These are phyloP conservation scores for Tetrahymena borealis DNA, from an alignment of 73 alveolate species.

Conservation along the genomic window DNA sequence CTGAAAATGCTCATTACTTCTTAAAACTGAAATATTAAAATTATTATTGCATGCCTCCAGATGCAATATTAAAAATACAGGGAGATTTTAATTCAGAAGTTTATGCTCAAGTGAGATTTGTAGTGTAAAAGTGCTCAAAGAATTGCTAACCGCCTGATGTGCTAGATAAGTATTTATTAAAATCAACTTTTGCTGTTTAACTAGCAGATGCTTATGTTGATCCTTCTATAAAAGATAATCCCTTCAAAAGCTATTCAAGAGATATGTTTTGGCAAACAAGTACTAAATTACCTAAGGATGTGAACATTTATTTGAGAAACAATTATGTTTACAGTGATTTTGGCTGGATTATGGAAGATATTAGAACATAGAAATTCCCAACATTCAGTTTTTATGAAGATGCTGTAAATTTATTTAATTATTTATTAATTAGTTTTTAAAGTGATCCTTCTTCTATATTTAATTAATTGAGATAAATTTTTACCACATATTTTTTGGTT, in stretches of 20 bases:
- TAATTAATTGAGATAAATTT: too few species aligned
- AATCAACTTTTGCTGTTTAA: not conserved
- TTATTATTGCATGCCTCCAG: not conserved
- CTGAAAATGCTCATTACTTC: not conserved
- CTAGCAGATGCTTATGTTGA: not conserved
- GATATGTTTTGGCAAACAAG: not conserved
- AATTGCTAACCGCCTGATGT: not conserved
- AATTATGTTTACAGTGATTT: not conserved
- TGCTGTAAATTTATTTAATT: too few species aligned
- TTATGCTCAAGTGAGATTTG: not conserved
- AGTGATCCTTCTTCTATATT: too few species aligned
- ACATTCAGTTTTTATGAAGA: not conserved
- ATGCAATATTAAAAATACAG: not conserved
- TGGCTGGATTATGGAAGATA: not conserved
- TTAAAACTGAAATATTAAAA: not conserved
- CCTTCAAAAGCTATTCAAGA: not conserved
- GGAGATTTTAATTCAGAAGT: not conserved
- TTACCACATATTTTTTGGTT: too few species aligned
- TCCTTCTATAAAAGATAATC: not conserved
- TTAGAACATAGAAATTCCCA: not conserved
- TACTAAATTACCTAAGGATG: not conserved
- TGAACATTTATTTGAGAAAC: not conserved
- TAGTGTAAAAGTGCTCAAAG: not conserved
- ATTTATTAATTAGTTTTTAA: too few species aligned
- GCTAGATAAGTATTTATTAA: not conserved